Evolutionary conservation across 805 yeast genomes (phyloP).

Genomic region (Candida rishiriensis): DNA sequence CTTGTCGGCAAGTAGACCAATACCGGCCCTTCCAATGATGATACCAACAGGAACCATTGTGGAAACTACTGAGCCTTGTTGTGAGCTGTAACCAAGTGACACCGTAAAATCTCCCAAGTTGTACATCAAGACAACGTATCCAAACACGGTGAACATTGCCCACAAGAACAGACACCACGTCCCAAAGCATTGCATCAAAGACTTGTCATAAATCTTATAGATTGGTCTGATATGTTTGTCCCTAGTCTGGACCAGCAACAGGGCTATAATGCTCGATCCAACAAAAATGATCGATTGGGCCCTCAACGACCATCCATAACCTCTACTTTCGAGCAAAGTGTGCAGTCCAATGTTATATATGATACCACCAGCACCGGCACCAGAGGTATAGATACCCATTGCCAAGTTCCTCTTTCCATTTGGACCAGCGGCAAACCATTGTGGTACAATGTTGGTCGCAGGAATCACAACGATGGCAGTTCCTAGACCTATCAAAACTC

Average conservation of each 20-base stretch:
- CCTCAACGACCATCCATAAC: constrained; percentile 48
- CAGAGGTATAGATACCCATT: constrained; percentile 42
- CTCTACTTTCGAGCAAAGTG: constrained; percentile 31
- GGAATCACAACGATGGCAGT: constrained; percentile 56
- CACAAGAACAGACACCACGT: constrained; percentile 29
- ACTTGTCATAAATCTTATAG: constrained; percentile 37
- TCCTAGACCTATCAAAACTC: constrained; percentile 56
- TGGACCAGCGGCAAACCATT: constrained; percentile 47
- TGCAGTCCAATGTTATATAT: constrained; percentile 46
- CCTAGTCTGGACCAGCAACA: constrained; percentile 35
- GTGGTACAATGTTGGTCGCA: constrained; percentile 56
- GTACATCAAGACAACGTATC: constrained; percentile 57
- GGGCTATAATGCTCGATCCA: constrained; percentile 31
- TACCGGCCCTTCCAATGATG: constrained; percentile 49
- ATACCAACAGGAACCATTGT: constrained; percentile 60
- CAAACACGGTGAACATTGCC: constrained; percentile 49
- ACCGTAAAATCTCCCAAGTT: constrained; percentile 56
- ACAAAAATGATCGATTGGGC: constrained; percentile 40
- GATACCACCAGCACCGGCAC: constrained; percentile 52
- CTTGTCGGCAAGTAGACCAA: constrained; percentile 47
- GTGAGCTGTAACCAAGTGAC: constrained; percentile 51
- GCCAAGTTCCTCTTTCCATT: constrained; percentile 56
- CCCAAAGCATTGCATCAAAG: constrained; percentile 36
- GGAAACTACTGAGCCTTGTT: constrained; percentile 53
- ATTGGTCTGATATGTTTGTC: constrained; percentile 31